Evolutionary conservation across 352 stramenopile genomes (phyloP).

Genomic region (Phytopythium kandeliae): DNA sequence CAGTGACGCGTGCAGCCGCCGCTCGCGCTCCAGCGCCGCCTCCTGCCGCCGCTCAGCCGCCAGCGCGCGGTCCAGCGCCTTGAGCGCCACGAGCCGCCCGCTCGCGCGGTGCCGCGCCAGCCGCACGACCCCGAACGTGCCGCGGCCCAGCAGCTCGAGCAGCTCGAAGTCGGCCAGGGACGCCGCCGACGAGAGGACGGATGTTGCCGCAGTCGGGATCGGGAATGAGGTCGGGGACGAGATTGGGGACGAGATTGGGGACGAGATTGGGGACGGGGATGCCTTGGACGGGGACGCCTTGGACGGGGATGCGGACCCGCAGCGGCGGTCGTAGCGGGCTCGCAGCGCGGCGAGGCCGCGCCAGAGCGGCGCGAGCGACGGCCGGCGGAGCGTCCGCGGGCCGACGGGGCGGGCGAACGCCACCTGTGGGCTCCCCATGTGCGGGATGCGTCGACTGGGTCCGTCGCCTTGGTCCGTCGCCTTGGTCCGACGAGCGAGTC

Average conservation of each 20-base stretch:
- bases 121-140: conserved; percentile 78
- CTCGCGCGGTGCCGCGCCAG: conserved; percentile 57
- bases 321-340: background rate
- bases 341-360: background rate
- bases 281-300: background rate
- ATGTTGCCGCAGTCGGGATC: no score
- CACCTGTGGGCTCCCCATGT: no score
- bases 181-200: conserved; percentile 27
- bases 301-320: no score
- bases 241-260: conserved; percentile 19
- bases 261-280: conserved; percentile 11
- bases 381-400: background rate
- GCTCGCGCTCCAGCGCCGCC: conserved; percentile 75
- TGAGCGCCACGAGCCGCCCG: conserved; percentile 61
- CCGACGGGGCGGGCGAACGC: no score
- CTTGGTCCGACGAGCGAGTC: no score
- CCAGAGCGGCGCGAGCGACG: background rate
- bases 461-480: no score
- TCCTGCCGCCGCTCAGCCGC: conserved; percentile 70
- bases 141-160: conserved; percentile 57
- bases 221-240: no score
- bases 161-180: conserved; percentile 47
- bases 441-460: no score
- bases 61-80: conserved; percentile 70
- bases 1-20: conserved; percentile 54